These are phyloP conservation scores for Bidens hawaiensis DNA, from an alignment of 140 eudicot genomes.

Conservation along the genomic window DNA sequence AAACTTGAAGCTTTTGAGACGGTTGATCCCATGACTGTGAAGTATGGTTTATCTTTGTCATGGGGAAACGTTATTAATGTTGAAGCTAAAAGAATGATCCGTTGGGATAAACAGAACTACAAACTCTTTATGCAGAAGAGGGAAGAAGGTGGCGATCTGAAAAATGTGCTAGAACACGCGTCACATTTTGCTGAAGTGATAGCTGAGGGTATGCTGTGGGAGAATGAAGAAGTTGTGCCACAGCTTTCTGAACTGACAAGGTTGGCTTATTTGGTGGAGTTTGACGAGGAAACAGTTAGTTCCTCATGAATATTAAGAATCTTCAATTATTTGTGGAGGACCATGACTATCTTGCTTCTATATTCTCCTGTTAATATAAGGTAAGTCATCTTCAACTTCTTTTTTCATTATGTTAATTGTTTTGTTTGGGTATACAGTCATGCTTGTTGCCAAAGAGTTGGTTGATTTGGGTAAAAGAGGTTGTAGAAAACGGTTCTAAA, in stretches of 20 bases:
- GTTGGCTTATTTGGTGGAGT: constrained; percentile 38
- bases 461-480: too few relatives aligned
- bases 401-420: not conserved
- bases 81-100: constrained; percentile 30
- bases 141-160: constrained; percentile 21
- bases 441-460: too few relatives aligned
- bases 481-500: too few relatives aligned
- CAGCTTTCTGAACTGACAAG: constrained; percentile 37
- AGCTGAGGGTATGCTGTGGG: constrained; percentile 52
- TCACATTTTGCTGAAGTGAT: constrained; percentile 33
- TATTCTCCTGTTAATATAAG: constrained; percentile 29
- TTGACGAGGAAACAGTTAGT: constrained; percentile 43
- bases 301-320: constrained; percentile 42
- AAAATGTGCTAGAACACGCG: constrained; percentile 28
- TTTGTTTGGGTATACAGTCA: too few relatives aligned
- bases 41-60: constrained; percentile 26
- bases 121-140: constrained; percentile 35
- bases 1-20: constrained; percentile 26
- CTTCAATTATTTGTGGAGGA: constrained; percentile 51
- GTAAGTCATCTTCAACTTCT: not conserved
- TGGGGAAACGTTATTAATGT: constrained; percentile 30
- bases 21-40: constrained; percentile 22
- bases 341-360: constrained; percentile 40
- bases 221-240: constrained; percentile 39
- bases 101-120: constrained; percentile 45